Percentiles rank a stretch among this genome's conserved stretches.
These are phyloP conservation scores for Xylaria sp. DNA, from an alignment of 2,329 filamentous ascomycete genomes.

Conservation along the genomic window DNA sequence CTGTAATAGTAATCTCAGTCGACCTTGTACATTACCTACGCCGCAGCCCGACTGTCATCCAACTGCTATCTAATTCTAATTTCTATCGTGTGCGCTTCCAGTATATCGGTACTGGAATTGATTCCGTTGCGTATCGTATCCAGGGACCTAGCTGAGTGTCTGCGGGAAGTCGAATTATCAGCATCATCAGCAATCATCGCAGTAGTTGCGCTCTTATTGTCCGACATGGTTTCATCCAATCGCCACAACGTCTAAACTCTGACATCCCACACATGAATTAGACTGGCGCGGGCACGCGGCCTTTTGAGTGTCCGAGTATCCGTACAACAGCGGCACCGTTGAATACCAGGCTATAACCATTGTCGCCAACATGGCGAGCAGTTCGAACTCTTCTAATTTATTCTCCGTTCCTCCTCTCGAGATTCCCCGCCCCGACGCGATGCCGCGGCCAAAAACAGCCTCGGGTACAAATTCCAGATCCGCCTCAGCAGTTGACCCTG, in stretches of 20 bases:
- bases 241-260: constrained; percentile 1
- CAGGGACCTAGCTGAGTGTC: background rate
- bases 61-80: background rate
- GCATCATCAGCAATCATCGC: background rate
- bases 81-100: background rate
- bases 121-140: constrained; percentile 21
- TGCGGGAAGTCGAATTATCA: background rate
- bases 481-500: constrained; percentile 64
- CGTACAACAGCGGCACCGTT: background rate
- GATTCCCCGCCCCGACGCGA: constrained; percentile 33
- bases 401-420: constrained; percentile 41
- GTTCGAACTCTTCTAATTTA: constrained; percentile 38
- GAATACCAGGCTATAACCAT: background rate
- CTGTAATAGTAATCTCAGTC: background rate
- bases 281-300: constrained; percentile 1
- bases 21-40: background rate
- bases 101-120: background rate
- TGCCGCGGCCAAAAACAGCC: constrained; percentile 39
- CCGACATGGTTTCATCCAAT: constrained; percentile 16
- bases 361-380: constrained; percentile 39
- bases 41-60: background rate
- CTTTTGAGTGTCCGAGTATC: background rate
- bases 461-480: constrained; percentile 44
- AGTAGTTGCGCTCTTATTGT: background rate
- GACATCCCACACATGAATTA: background rate